Evolutionary conservation across 768 basidiomycete species (phyloP).

Genomic region (Tulasnella sp.): DNA sequence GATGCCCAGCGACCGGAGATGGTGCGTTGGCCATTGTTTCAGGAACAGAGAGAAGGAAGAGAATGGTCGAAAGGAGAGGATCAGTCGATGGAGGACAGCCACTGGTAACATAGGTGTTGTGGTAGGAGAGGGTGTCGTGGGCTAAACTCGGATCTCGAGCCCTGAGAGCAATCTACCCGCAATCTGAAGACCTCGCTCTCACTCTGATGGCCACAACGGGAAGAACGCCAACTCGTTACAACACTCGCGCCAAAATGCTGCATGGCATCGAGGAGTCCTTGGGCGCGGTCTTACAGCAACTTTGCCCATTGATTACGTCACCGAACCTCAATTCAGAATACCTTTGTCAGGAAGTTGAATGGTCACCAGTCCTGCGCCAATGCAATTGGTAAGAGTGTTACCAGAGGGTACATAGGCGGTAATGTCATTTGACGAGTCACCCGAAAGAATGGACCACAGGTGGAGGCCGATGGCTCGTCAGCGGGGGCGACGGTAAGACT

Average conservation of each 20-base stretch:
- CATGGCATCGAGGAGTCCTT: neutral
- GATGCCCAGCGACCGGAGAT: neutral
- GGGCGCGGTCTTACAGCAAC: neutral
- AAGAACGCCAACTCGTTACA: neutral
- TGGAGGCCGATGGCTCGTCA: conserved; percentile 22
- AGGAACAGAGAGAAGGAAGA: neutral
- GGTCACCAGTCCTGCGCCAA: too few relatives aligned
- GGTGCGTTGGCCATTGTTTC: neutral
- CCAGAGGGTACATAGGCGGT: neutral
- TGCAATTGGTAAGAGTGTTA: conserved; percentile 9
- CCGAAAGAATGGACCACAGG: conserved; percentile 20
- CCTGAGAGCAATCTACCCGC: neutral
- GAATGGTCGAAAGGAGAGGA: neutral
- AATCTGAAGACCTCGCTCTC: neutral
- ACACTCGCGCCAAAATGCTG: neutral
- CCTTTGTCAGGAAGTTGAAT: too few relatives aligned
- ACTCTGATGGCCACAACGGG: neutral
- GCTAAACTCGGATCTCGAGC: neutral
- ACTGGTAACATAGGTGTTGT: too few relatives aligned
- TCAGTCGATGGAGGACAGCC: neutral
- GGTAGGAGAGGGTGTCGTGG: neutral
- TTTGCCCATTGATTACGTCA: neutral
- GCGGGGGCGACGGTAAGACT: conserved; percentile 26
- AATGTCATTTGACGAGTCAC: neutral
- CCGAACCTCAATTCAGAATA: neutral